A percentile compares a stretch with the other conserved stretches of the same genome.
Conservation (phyloP, 2,329 filamentous ascomycete species). For the Pseudogymnoascus verrucosus region DNA sequence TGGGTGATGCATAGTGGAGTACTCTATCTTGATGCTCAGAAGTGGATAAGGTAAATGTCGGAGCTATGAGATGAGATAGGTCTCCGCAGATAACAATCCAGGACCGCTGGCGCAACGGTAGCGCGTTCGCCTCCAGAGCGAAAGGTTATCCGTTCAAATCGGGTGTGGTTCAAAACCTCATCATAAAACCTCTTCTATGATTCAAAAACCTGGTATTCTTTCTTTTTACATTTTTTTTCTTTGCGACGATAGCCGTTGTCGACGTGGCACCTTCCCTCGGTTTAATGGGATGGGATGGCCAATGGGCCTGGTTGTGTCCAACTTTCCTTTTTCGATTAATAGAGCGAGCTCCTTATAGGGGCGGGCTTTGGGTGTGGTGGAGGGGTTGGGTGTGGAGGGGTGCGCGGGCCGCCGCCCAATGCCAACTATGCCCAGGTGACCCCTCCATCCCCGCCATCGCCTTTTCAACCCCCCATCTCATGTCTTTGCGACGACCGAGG, state of each 20-base stretch:
- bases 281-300: neutral
- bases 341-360: neutral
- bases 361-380: neutral
- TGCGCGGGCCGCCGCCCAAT: neutral
- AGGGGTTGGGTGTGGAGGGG: neutral
- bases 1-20: neutral
- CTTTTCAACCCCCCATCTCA: neutral
- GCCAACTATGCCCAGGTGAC: neutral
- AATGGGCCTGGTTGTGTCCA: neutral
- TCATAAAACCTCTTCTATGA: neutral
- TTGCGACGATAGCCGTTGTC: neutral
- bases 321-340: neutral
- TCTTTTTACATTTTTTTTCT: neutral
- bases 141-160: constrained; percentile 11
- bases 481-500: neutral
- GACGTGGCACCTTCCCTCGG: constrained; percentile 7
- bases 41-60: neutral
- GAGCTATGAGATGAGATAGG: neutral
- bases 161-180: constrained; percentile 11
- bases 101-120: constrained; percentile 10
- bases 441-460: neutral
- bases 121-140: constrained; percentile 10
- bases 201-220: neutral
- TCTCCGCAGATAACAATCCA: neutral
- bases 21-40: neutral